A percentile compares a stretch with the other conserved stretches of the same genome.
phyloP scores from a whole-genome alignment of 257 asterid genomes.

The Solanum sitiens region DNA sequence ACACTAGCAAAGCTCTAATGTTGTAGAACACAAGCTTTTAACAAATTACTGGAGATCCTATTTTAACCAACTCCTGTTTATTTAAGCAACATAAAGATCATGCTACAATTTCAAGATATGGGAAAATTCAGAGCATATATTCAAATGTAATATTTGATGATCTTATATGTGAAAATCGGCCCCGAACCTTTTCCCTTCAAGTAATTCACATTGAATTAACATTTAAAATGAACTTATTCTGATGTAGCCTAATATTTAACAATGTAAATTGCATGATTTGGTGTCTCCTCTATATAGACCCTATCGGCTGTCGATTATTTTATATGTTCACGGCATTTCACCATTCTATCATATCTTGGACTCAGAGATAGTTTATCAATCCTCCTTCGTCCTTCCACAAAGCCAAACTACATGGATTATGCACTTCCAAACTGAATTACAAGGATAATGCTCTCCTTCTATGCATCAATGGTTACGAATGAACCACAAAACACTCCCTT shows the following conservation, averaged over 20 bases:
- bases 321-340: neutral
- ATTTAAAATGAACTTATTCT: neutral
- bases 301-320: neutral
- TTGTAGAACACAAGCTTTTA: neutral
- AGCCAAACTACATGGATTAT: neutral
- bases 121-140: neutral
- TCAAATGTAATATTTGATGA: neutral
- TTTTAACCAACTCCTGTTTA: neutral
- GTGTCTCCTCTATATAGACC: neutral
- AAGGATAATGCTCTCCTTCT: no score
- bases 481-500: neutral
- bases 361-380: neutral
- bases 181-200: neutral
- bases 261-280: neutral
- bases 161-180: neutral
- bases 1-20: neutral
- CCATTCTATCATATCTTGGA: neutral
- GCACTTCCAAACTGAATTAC: neutral
- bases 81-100: neutral
- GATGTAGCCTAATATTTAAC: neutral
- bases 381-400: neutral
- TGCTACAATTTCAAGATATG: neutral
- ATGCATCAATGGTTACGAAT: neutral
- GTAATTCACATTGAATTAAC: neutral
- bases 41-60: neutral